These are phyloP conservation scores for Lagenaria siceraria DNA, from an alignment of 306 rosid species.

Conservation along the genomic window DNA sequence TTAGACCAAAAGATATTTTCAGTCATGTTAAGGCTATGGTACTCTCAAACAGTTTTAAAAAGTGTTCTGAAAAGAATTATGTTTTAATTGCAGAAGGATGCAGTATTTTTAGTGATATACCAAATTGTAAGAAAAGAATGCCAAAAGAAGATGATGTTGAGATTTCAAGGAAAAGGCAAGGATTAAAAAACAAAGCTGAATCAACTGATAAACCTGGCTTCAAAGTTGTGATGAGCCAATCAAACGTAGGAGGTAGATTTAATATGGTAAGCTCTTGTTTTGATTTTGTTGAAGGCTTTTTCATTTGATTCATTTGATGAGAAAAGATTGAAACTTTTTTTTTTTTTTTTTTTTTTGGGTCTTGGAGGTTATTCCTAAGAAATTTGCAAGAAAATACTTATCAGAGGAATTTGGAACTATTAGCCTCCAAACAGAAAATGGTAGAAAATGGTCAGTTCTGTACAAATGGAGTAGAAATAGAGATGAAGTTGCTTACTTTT, in stretches of 20 bases:
- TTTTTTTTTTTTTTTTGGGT: neutral
- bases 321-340: neutral
- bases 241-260: neutral
- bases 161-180: neutral
- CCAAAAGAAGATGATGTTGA: neutral
- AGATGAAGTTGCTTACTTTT: neutral
- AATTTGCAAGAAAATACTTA: neutral
- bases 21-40: no score
- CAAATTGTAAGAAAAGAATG: no score
- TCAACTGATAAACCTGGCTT: neutral
- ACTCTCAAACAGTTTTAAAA: no score
- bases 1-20: no score
- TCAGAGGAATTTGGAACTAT: neutral
- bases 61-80: no score
- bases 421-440: neutral
- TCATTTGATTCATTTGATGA: neutral
- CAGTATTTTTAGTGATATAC: neutral
- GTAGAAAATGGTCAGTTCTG: constrained; percentile 8
- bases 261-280: constrained; percentile 7
- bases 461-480: neutral
- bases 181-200: neutral
- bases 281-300: neutral
- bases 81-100: neutral
- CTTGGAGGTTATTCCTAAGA: neutral
- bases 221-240: neutral